Conservation (phyloP, 768 basidiomycete species). For the Pholiota microspora region DNA sequence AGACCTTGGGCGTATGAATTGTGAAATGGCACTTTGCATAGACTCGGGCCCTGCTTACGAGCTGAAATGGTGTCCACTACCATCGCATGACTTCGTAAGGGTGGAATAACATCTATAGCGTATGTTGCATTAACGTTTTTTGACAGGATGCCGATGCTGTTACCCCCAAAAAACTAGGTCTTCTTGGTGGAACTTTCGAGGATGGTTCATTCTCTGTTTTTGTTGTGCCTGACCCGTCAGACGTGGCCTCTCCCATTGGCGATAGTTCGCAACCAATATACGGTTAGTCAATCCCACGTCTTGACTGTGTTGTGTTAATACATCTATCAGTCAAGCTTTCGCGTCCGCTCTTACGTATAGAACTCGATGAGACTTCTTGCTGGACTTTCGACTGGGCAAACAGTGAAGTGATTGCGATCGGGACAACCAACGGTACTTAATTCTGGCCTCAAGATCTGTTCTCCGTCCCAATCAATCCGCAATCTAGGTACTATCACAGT, state of each 20-base stretch:
- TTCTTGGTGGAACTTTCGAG: constrained; percentile 82
- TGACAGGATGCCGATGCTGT: constrained; percentile 19
- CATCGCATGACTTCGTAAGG: constrained; percentile 61
- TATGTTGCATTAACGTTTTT: not conserved
- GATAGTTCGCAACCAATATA: constrained; percentile 39
- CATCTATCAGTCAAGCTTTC: constrained; percentile 49
- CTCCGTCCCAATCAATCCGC: constrained; percentile 3
- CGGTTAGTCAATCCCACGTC: constrained; percentile 35
- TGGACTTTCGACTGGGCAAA: constrained; percentile 90
- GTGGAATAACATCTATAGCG: not conserved
- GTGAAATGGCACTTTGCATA: constrained; percentile 84
- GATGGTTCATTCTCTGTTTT: constrained; percentile 85
- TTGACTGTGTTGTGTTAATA: not conserved
- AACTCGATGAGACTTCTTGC: constrained; percentile 73
- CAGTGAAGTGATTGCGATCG: constrained; percentile 77
- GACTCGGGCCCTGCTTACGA: constrained; percentile 80
- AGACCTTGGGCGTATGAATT: constrained; percentile 53
- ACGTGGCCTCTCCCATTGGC: constrained; percentile 31
- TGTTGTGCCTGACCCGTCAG: constrained; percentile 75
- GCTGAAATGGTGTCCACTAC: constrained; percentile 91
- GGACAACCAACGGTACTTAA: constrained; percentile 76
- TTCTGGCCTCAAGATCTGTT: not conserved
- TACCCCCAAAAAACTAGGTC: constrained; percentile 63
- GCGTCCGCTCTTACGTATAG: constrained; percentile 68
- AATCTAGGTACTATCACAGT: constrained; percentile 51